A percentile compares a stretch with the other conserved stretches of the same genome.
Evolutionary conservation across 1,284 basidiomycete genomes (phyloP).

Genomic region (Pisolithus thermaeus): DNA sequence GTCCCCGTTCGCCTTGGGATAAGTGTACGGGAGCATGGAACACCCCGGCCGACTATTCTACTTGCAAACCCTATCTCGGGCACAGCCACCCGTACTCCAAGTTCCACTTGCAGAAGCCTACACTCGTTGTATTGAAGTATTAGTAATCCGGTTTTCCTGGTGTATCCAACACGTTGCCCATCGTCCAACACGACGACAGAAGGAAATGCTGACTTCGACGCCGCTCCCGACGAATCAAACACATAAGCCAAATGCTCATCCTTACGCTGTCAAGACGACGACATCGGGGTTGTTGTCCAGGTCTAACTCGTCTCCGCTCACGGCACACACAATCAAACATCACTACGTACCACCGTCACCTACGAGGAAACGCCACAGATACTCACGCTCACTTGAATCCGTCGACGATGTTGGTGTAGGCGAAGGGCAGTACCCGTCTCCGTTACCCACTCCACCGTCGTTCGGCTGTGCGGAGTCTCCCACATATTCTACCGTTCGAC

Average conservation of each 20-base stretch:
- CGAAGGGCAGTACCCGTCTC: slow-evolving; percentile 7
- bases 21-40: too few relatives aligned
- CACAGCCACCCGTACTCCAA: too few relatives aligned
- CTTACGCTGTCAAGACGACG: slow-evolving; percentile 35
- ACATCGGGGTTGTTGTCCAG: slow-evolving; percentile 34
- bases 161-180: too few relatives aligned
- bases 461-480: background rate
- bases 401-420: slow-evolving; percentile 2
- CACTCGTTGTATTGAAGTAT: too few relatives aligned
- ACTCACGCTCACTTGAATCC: slow-evolving; percentile 21
- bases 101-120: too few relatives aligned
- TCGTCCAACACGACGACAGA: too few relatives aligned
- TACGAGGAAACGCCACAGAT: slow-evolving; percentile 17
- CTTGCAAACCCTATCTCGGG: too few relatives aligned
- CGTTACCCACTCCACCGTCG: slow-evolving; percentile 15
- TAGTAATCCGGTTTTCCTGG: too few relatives aligned
- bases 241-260: slow-evolving; percentile 28
- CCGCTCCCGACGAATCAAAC: slow-evolving; percentile 13
- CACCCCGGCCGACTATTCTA: too few relatives aligned
- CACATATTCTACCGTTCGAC: background rate
- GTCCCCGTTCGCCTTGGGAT: too few relatives aligned
- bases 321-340: slow-evolving; percentile 19
- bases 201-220: background rate
- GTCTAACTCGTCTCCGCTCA: slow-evolving; percentile 29
- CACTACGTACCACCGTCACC: slow-evolving; percentile 26